Evolutionary conservation across 2,329 filamentous ascomycete species (phyloP).

Genomic region (Sporothrix phasma): DNA sequence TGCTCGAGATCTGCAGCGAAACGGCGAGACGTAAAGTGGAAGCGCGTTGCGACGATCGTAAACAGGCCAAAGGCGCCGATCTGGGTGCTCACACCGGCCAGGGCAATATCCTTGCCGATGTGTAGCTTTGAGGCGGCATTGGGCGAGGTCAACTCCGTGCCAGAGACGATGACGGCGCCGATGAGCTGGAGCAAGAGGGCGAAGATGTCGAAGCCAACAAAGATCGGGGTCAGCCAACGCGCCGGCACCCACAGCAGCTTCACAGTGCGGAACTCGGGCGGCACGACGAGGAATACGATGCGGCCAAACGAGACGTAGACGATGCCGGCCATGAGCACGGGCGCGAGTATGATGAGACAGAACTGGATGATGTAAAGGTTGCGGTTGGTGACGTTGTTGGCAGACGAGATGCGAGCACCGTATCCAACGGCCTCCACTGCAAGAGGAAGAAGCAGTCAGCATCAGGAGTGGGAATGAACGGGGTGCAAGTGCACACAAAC

Average conservation of each 20-base stretch:
- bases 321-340: conserved; percentile 31
- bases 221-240: conserved; percentile 30
- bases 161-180: conserved; percentile 32
- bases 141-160: conserved; percentile 25
- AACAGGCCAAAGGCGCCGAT: conserved; percentile 38
- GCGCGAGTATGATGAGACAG: conserved; percentile 29
- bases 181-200: conserved; percentile 31
- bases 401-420: conserved; percentile 26
- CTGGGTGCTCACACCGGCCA: conserved; percentile 34
- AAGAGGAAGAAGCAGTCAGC: not conserved
- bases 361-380: conserved; percentile 29
- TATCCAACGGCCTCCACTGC: conserved; percentile 32
- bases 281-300: conserved; percentile 31
- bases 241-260: conserved; percentile 29
- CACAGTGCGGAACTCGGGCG: conserved; percentile 24
- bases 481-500: not conserved
- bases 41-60: conserved; percentile 34
- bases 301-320: conserved; percentile 32
- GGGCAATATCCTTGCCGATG: conserved; percentile 30
- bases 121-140: conserved; percentile 26
- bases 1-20: conserved; percentile 26
- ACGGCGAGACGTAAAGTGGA: conserved; percentile 35
- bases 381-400: conserved; percentile 21
- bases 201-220: conserved; percentile 32
- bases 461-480: not conserved